Evolutionary conservation across 257 asterid species (phyloP).

Genomic region (Mentha longifolia): DNA sequence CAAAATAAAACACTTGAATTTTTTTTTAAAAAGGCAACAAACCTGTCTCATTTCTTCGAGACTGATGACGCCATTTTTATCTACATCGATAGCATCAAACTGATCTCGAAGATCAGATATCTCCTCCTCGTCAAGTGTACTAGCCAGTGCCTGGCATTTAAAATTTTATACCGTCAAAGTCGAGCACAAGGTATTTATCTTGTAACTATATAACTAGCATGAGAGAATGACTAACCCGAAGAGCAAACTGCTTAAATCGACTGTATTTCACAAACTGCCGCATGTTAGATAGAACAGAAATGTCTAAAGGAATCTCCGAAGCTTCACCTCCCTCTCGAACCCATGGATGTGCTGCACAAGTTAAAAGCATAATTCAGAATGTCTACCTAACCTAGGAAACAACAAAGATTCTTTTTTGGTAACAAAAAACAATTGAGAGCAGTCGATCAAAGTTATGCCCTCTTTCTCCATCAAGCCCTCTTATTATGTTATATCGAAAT

Average conservation of each 20-base stretch:
- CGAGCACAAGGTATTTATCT: neutral
- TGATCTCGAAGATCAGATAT: constrained; percentile 86
- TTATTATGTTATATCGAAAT: neutral
- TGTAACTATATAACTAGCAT: neutral
- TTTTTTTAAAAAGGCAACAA: constrained; percentile 16
- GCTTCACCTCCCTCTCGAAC: constrained; percentile 99
- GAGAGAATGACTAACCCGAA: constrained; percentile 61
- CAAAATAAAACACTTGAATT: neutral
- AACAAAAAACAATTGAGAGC: neutral
- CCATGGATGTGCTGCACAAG: constrained; percentile 92
- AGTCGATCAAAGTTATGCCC: neutral
- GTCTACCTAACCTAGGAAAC: neutral
- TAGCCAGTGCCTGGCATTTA: constrained; percentile 80
- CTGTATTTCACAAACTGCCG: constrained; percentile 91
- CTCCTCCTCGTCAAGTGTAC: constrained; percentile 92
- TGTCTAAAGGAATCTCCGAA: constrained; percentile 96
- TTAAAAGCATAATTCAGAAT: constrained; percentile 25
- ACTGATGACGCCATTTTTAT: constrained; percentile 91
- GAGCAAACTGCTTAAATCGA: constrained; percentile 94
- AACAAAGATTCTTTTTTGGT: neutral
- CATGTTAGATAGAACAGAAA: constrained; percentile 88
- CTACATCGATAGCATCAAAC: constrained; percentile 96
- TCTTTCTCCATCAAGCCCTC: neutral
- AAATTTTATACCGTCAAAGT: constrained; percentile 7
- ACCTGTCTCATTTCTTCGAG: constrained; percentile 99